Percentiles rank a stretch among this genome's conserved stretches.
Evolutionary conservation across 164 flowering plant genomes (phyloP).

Genomic region (Liquidambar formosana): DNA sequence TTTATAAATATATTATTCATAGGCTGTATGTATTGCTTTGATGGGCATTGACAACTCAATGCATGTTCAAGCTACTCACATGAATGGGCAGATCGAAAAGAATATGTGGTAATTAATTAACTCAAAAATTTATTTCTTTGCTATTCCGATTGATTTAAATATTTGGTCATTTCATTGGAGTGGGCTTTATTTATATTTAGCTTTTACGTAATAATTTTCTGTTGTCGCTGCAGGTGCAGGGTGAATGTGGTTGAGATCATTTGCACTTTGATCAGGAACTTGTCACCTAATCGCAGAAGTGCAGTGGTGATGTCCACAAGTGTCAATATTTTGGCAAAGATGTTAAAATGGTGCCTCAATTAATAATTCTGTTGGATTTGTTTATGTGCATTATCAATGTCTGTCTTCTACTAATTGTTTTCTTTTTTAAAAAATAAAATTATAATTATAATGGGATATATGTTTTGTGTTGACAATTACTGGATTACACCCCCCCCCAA

Average conservation of each 20-base stretch:
- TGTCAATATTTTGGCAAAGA: slow-evolving; percentile 57
- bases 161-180: background rate
- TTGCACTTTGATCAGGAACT: slow-evolving; percentile 56
- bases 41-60: slow-evolving; percentile 48
- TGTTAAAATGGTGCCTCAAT: slow-evolving; percentile 70
- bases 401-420: background rate
- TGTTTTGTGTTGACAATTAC: too few relatives aligned
- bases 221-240: slow-evolving; percentile 52
- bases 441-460: too few relatives aligned
- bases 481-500: too few relatives aligned
- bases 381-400: background rate
- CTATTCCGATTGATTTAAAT: background rate
- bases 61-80: slow-evolving; percentile 32
- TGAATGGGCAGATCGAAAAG: slow-evolving; percentile 36
- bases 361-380: background rate
- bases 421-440: too few relatives aligned
- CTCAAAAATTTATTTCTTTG: slow-evolving; percentile 3
- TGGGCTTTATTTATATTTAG: slow-evolving; percentile 5
- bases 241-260: slow-evolving; percentile 67
- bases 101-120: slow-evolving; percentile 40
- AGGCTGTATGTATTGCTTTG: slow-evolving; percentile 72
- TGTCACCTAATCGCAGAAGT: slow-evolving; percentile 40
- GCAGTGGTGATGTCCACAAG: slow-evolving; percentile 66
- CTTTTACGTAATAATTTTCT: background rate
- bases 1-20: slow-evolving; percentile 5